Evolutionary conservation across 768 basidiomycete genomes (phyloP).

Genomic region (Phlebiopsis gigantea): DNA sequence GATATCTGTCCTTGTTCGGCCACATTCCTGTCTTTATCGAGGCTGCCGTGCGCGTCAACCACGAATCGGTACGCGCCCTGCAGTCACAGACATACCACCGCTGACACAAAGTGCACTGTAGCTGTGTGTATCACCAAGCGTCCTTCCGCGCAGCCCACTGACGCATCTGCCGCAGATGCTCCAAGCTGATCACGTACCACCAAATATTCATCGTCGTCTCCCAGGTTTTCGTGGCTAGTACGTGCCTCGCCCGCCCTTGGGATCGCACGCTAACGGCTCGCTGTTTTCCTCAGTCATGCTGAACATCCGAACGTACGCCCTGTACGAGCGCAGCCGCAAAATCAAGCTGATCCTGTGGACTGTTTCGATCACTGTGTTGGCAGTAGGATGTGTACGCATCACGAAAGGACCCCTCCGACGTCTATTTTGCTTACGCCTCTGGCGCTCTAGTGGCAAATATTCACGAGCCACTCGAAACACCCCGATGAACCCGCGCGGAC

Average conservation of each 20-base stretch:
- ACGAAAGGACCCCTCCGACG: not conserved
- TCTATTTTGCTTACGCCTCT: not conserved
- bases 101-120: not conserved
- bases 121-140: not conserved
- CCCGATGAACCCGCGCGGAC: not conserved
- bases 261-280: not conserved
- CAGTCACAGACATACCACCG: too few relatives aligned
- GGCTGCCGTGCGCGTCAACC: not conserved
- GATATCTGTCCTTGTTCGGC: not conserved
- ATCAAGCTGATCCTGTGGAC: not conserved
- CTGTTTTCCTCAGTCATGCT: conserved; percentile 6
- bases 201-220: conserved; percentile 6
- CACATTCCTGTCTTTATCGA: not conserved
- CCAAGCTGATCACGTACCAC: not conserved
- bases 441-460: not conserved
- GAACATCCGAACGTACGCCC: conserved; percentile 9
- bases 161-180: not conserved
- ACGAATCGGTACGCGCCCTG: not conserved
- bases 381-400: conserved; percentile 1
- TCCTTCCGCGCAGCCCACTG: not conserved
- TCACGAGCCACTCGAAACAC: not conserved
- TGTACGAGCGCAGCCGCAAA: conserved; percentile 7
- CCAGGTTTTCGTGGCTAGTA: conserved; percentile 4
- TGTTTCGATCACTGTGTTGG: not conserved
- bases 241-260: not conserved